These are phyloP conservation scores for Aspergillus aculeatinus DNA, from an alignment of 2,329 filamentous ascomycete species.

Conservation along the genomic window DNA sequence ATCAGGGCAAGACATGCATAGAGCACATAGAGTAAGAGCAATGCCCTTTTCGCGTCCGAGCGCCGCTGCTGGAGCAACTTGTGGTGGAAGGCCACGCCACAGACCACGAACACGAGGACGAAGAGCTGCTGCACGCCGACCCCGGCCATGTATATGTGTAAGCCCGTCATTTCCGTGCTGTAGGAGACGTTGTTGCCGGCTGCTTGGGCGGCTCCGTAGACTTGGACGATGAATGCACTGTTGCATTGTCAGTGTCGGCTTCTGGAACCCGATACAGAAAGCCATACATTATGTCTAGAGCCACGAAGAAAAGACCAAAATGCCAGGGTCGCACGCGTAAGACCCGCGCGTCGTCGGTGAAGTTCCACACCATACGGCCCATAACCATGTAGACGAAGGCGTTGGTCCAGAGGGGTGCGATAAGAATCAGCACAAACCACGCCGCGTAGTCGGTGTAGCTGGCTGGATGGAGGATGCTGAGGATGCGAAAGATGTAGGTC, in stretches of 20 bases:
- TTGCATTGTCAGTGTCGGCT: background rate
- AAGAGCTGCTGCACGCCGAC: background rate
- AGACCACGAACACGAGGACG: background rate
- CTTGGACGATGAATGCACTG: constrained; percentile 1
- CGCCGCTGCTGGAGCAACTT: background rate
- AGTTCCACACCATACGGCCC: constrained; percentile 3
- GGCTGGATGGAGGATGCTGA: background rate
- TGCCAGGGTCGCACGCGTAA: background rate
- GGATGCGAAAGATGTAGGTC: constrained; percentile 1
- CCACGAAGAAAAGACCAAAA: background rate
- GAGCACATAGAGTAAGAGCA: background rate
- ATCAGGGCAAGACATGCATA: background rate
- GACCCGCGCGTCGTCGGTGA: background rate
- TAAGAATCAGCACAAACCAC: background rate
- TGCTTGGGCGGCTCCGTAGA: background rate
- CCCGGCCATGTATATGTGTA: background rate
- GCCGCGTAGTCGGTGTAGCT: constrained; percentile 1
- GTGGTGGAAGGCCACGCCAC: background rate
- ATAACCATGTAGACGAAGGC: constrained; percentile 1
- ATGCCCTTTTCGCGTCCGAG: background rate
- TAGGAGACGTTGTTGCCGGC: background rate
- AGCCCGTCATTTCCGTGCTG: background rate
- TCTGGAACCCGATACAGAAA: background rate
- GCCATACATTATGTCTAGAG: background rate
- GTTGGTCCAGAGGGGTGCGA: background rate